phyloP scores from a whole-genome alignment of 2,329 filamentous ascomycete genomes.

The Aspergillus sojae region DNA sequence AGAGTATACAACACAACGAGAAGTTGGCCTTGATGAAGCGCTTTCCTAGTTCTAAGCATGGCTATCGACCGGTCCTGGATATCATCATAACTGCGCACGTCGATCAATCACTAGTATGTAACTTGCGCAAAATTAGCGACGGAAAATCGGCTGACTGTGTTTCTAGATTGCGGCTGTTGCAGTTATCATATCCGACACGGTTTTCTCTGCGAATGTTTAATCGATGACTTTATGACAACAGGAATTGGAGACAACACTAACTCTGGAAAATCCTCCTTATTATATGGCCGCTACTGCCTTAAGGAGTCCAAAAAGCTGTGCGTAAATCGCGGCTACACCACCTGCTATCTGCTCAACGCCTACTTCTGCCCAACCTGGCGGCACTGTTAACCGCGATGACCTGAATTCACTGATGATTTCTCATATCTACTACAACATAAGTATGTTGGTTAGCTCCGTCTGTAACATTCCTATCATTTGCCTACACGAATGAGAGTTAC shows the following conservation, averaged over 20 bases:
- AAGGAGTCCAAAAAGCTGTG: not conserved
- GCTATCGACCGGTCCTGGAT: conserved; percentile 29
- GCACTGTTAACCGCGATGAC: not conserved
- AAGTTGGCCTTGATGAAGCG: conserved; percentile 15
- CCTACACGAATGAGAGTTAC: not conserved
- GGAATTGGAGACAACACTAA: not conserved
- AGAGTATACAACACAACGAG: conserved; percentile 24
- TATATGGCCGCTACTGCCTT: not conserved
- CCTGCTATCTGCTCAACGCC: not conserved
- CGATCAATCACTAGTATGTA: conserved; percentile 28
- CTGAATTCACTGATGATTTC: not conserved
- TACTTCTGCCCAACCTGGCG: not conserved
- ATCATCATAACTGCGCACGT: conserved; percentile 26
- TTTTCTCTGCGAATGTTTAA: not conserved
- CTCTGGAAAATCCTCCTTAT: not conserved
- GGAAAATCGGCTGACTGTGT: not conserved
- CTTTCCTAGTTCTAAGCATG: conserved; percentile 17
- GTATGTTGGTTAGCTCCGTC: not conserved
- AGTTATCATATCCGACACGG: not conserved
- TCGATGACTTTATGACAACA: not conserved
- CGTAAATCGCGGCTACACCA: not conserved
- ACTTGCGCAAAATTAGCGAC: not conserved
- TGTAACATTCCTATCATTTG: not conserved
- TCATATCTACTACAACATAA: not conserved
- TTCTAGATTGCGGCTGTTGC: not conserved